Base-by-base conservation (phyloP, 352 stramenopile species). In the Plasmopara muralis region DNA sequence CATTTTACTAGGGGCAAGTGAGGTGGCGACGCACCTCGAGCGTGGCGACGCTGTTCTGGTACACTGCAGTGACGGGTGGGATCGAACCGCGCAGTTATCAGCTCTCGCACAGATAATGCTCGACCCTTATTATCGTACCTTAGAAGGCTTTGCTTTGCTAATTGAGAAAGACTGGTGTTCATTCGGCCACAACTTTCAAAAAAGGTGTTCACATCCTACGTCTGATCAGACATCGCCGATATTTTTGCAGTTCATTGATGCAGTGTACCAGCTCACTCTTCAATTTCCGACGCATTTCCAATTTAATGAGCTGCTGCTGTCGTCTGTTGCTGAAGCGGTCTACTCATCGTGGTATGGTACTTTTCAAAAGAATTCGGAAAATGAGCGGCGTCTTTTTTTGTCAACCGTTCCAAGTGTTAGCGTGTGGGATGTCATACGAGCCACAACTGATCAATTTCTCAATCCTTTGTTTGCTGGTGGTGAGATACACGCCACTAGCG, bases 161-260 rank as follows among this genome's bases (percentile, higher is more conserved):
- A 68, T 92, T 16, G 83, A 94, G 55, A 94, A 94, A 44, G 84
- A 94, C 50, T 94, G 83, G 83, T 93, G 77, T 55, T 73, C 75
- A 2, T 96, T 95, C 50, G 87, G 87, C 2, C 86, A 95, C 62
- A 91, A 86, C 62, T 96, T 96, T 60, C 68, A 82, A 46, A 81
- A 89, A 31, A 65, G 87, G 0, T 89, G 75, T 43, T 77, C 74
- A 0, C 79, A 89, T 58, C 78, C 80, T 29, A 87, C 77, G 4
- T 88, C 82, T 7, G 90, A 98, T 43, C 88, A 99, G 61, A 89
- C 94, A 15, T 98, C 95, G 38, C 97, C 97, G 3, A 96, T 99
- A 42, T 99, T 99, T 73, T 66, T 98, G 37, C 96, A 99, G 64
- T 99, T 98, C 66, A 70, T 99, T 13, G 97, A 99, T 71, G 97